Percentiles rank a stretch among this genome's conserved stretches.
phyloP scores from a whole-genome alignment of 495 filamentous ascomycete species.

The Venustampulla echinocandica region DNA sequence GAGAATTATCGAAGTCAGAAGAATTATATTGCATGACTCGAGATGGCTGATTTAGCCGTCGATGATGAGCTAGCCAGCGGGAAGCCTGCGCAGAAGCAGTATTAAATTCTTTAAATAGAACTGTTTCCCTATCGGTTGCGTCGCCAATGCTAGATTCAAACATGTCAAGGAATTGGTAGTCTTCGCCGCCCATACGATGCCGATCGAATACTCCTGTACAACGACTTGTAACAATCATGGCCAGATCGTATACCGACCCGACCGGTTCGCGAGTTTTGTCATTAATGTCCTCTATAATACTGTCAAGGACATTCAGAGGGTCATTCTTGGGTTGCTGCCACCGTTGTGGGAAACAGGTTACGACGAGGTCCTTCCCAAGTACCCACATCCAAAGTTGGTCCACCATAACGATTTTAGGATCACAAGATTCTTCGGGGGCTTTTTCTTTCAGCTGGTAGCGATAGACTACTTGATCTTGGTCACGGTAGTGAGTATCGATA shows the following conservation, averaged over 20 bases:
- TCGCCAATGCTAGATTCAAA: conserved; percentile 60
- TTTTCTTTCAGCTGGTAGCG: conserved; percentile 42
- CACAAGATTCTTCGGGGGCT: conserved; percentile 28
- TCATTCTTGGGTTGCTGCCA: conserved; percentile 67
- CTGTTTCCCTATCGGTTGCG: conserved; percentile 53
- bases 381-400: conserved; percentile 70
- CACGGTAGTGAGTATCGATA: conserved; percentile 57
- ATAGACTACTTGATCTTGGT: conserved; percentile 63
- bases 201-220: conserved; percentile 60
- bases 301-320: conserved; percentile 57
- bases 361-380: conserved; percentile 51
- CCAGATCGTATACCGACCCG: conserved; percentile 54
- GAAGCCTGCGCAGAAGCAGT: conserved; percentile 51
- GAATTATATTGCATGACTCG: conserved; percentile 1
- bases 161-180: conserved; percentile 65
- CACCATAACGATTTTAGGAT: conserved; percentile 66
- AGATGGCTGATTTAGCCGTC: conserved; percentile 36
- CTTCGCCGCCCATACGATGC: conserved; percentile 51
- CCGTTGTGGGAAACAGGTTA: conserved; percentile 60
- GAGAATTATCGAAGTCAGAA: conserved; percentile 14
- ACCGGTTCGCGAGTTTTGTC: conserved; percentile 58
- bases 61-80: conserved; percentile 52
- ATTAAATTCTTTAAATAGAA: conserved; percentile 58
- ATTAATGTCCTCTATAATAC: conserved; percentile 64
- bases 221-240: conserved; percentile 54